Base-by-base conservation (phyloP, 2,329 filamentous ascomycete species). In the Lasiodiplodia gonubiensis region DNA sequence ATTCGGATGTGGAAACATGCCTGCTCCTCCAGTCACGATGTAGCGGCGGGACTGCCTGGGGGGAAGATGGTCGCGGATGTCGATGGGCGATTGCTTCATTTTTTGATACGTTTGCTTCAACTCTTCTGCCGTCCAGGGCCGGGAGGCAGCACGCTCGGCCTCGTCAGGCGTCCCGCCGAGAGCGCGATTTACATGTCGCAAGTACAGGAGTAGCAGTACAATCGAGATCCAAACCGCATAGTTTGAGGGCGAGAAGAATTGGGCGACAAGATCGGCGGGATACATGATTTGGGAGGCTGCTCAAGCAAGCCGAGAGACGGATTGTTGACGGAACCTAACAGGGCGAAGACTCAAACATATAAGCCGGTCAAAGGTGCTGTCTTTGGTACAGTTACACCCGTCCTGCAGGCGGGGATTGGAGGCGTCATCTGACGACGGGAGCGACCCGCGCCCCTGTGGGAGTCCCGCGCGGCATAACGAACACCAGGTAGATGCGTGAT, bases 21-120 rank as follows among this genome's bases (percentile, higher is more conserved):
- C 79, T 48, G 77, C 74, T 69, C 78, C 79, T 52, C 79, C 79
- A 51, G 79, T 75, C 33, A 81, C 71, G 21, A 81, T 72, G 68
- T 81, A 81, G 6, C 79, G 76, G 12, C 79, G 73, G 6, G 73
- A 70, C 67, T 78, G 77, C 68, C 75, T 80, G 2, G 77, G 75
- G 5, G 79, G 79, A 8, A 81, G 71, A 59, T 74, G 74, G 57
- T 76, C 72, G 35, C 64, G 71, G 46, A 79, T 72, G 67, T 80
- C 76, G 30, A 77, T 69, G 1, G 77, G 77, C 3, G 68, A 69
- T 33, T 75, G 67, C 23, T 72, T 52, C 35, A 70, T 68, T 65
- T 74, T 75, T 51, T 76, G 67, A 64, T 78, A 80, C 2, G 77
- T 73, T 0, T 69, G 68, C 67, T 71, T 72, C 66, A 79, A 71